Base-by-base conservation (phyloP, 1,139 yeast species). In the Blastobotrys malaysiensis region DNA sequence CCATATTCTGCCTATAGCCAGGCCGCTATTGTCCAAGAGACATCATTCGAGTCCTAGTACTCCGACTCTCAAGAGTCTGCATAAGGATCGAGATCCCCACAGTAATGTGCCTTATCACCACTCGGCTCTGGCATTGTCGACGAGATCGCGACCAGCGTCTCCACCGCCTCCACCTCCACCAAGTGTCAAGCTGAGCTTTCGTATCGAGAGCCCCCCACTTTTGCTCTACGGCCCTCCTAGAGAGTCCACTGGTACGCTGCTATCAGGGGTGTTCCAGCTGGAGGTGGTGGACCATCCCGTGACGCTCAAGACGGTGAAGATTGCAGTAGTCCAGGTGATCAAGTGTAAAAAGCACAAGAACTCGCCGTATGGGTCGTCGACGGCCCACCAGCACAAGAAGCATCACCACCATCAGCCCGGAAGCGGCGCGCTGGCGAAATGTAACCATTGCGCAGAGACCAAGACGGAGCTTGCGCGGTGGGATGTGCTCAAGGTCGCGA, bases 201-300 rank as follows among this genome's bases (percentile, higher is more conserved):
- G 79, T 46, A 75, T 93, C 26, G 99, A 93, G 67, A 85, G 95
- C 0, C 98, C 99, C 0, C 99, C 99, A 0, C 76, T 91, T 43
- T 82, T 89, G 43, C 72, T 93, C 55, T 91, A 86, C 66, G 99
- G 99, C 0, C 72, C 78, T 2, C 87, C 93, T 3, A 69, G 73
- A 6, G 95, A 88, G 57, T 84, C 95, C 1, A 78, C 95, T 0
- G 99, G 99, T 0, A 87, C 96, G 1, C 77, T 93, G 43, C 73
- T 95, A 27, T 83, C 91, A 20, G 99, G 99, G 0, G 74, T 88
- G 16, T 73, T 74, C 58, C 68, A 67, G 53, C 63, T 73, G 53
- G 65, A 68, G 24, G 72, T 73, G 39, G 47, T 57, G 47, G 63
- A 62, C 19, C 56, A 61, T 14, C 60, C 68, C 2, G 58, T 79